A percentile compares a stretch with the other conserved stretches of the same genome.
phyloP scores from a whole-genome alignment of 2,329 filamentous ascomycete species.

The Exophiala phaeomuriformis region DNA sequence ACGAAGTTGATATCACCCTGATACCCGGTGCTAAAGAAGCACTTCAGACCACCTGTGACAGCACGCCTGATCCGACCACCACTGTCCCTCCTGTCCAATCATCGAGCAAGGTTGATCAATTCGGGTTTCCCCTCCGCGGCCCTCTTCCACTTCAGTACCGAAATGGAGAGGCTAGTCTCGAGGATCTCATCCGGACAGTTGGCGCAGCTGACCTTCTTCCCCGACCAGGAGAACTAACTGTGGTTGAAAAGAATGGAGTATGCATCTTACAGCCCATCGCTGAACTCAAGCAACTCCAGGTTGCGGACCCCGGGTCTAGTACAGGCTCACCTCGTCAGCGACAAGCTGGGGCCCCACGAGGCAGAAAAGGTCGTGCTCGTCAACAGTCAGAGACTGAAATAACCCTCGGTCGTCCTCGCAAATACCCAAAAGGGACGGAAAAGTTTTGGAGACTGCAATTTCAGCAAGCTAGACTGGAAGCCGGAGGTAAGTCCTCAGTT shows the following conservation, averaged over 20 bases:
- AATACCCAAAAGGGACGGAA: conserved; percentile 26
- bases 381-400: neutral
- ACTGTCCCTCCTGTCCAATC: neutral
- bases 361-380: neutral
- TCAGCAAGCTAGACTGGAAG: conserved; percentile 14
- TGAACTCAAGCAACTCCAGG: too few species aligned
- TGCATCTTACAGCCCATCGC: conserved; percentile 6
- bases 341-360: neutral
- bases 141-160: conserved; percentile 33
- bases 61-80: neutral
- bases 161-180: conserved; percentile 39
- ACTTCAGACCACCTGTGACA: neutral
- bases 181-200: conserved; percentile 33
- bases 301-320: too few species aligned
- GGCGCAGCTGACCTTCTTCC: conserved; percentile 33
- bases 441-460: conserved; percentile 27
- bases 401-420: conserved; percentile 24
- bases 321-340: neutral
- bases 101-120: conserved; percentile 32
- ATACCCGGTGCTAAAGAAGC: conserved; percentile 17
- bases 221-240: conserved; percentile 33
- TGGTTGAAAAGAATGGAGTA: conserved; percentile 33
- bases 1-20: conserved; percentile 28
- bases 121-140: conserved; percentile 41
- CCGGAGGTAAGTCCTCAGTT: neutral